Evolutionary conservation across 2,329 filamentous ascomycete genomes (phyloP).

Genomic region (Chalaropsis thielavioides): DNA sequence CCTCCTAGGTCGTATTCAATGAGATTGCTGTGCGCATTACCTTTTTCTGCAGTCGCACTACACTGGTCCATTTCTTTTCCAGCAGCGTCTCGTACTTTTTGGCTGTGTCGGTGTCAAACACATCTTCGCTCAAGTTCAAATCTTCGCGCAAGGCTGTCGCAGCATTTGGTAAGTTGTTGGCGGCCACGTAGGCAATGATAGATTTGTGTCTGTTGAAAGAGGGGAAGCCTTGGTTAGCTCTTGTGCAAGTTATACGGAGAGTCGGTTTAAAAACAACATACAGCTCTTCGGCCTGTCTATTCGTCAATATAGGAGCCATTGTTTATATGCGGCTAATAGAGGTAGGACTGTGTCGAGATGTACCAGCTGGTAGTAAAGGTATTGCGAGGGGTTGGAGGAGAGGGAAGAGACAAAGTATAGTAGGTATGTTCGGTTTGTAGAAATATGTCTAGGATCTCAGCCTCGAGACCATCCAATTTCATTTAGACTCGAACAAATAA

Average conservation of each 20-base stretch:
- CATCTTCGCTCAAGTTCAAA: conserved; percentile 51
- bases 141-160: conserved; percentile 64
- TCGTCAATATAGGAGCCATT: conserved; percentile 64
- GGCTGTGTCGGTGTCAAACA: conserved; percentile 63
- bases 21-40: conserved; percentile 28
- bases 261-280: conserved; percentile 34
- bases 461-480: neutral
- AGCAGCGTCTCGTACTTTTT: conserved; percentile 91
- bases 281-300: conserved; percentile 78
- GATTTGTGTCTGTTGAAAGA: conserved; percentile 60
- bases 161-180: conserved; percentile 54
- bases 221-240: conserved; percentile 15
- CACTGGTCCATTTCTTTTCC: conserved; percentile 98
- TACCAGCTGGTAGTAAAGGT: neutral
- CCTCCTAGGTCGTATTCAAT: conserved; percentile 17
- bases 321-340: conserved; percentile 1
- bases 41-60: conserved; percentile 92
- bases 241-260: conserved; percentile 6
- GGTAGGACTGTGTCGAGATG: neutral
- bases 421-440: neutral
- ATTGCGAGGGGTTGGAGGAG: neutral
- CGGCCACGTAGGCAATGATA: conserved; percentile 74
- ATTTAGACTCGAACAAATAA: neutral
- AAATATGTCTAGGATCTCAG: neutral
- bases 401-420: neutral